A percentile compares a stretch with the other conserved stretches of the same genome.
Evolutionary conservation across 2,329 filamentous ascomycete genomes (phyloP).

Genomic region (Ophiostoma himal-ulmi): DNA sequence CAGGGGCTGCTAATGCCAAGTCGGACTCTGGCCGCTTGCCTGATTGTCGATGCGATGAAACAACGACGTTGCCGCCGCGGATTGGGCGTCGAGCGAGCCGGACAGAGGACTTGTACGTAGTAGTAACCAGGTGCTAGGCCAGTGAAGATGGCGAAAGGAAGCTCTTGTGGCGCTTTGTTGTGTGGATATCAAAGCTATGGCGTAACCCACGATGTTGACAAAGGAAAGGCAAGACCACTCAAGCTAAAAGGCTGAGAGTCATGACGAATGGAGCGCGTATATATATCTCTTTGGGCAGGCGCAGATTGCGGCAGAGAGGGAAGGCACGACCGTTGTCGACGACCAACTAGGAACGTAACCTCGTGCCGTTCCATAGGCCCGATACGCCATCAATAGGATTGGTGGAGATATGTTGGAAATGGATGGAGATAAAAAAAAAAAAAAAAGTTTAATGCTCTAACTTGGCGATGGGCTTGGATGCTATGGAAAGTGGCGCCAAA

Average conservation of each 20-base stretch:
- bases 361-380: not conserved
- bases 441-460: not conserved
- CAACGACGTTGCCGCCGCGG: not conserved
- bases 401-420: not conserved
- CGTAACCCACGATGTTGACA: not conserved
- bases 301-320: not conserved
- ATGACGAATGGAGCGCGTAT: not conserved
- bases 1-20: conserved; percentile 3
- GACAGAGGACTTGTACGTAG: not conserved
- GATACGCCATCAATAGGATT: conserved; percentile 1
- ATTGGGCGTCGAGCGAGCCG: not conserved
- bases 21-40: not conserved
- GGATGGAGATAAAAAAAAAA: not conserved
- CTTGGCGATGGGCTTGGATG: not conserved
- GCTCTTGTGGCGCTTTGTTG: not conserved
- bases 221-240: not conserved
- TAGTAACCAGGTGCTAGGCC: not conserved
- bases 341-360: not conserved
- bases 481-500: not conserved
- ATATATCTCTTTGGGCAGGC: not conserved
- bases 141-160: not conserved
- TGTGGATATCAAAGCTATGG: not conserved
- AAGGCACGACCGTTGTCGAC: not conserved
- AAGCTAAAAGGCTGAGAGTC: not conserved
- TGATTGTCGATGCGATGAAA: not conserved